Evolutionary conservation across 2,329 filamentous ascomycete genomes (phyloP), one percentile per base, ranked within the genome.

Genomic region (Neopestalotiopsis clavispora): DNA sequence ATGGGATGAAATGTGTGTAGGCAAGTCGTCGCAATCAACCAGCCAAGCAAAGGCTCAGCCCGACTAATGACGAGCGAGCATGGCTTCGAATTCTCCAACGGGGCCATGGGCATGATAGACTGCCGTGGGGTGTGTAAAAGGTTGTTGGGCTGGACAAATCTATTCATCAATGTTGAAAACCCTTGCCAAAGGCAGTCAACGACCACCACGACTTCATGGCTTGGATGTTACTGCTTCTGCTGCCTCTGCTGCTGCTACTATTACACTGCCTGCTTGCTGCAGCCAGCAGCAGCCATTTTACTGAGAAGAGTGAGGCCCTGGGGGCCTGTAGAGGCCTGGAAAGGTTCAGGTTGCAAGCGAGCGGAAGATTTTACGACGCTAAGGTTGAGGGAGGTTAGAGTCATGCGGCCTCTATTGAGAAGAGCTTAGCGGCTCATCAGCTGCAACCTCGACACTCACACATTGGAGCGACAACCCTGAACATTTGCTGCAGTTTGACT

Each of bases 301-400:
- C 20, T 14, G 7, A 42, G 42, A 28, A 49, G 28, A 38, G 62
- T 52, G 28, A 20, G 30, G 23, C 14, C 30, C 34, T 10, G 34
- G 34, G 34, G n/a, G 14, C 34, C 14, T 32, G 60, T 34, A 62
- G 60, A 38, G 34, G 34, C 34, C 34, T 38, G 34, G 34, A 38
- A 38, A 38, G 34, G 10, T 38, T 38, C 34, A 38, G 62, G 63
- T 66, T 49, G 49, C 63, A 66, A 57, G 63, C 63, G 45, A 57
- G 49, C 63, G 63, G 63, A 58, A 66, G 23, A 57, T 56, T 66
- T 57, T 23, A 42, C 63, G 49, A 32, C 34, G 61, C 63, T 66
- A 66, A 28, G 20, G n/a, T 17, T 34, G 42, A 66, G 12, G 40
- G n/a, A 57, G 63, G 14, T 38, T 66, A 66, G 63, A 10, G 42